These are phyloP conservation scores for Pneumocystis canis DNA, from an alignment of 1,139 yeast species.

Conservation along the genomic window DNA sequence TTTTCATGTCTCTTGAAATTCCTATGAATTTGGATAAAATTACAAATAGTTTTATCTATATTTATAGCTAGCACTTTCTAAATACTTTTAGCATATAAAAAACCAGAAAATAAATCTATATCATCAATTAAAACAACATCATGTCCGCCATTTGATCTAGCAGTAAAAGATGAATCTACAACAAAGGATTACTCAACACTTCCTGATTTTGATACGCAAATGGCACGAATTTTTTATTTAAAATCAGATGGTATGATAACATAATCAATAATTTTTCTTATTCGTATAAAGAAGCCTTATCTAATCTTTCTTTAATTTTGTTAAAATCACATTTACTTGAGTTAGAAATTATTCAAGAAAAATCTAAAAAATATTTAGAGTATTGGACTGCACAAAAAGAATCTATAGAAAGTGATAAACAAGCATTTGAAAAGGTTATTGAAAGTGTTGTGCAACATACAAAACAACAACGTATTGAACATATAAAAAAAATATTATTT, in stretches of 20 bases:
- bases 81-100: neutral
- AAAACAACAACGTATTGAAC: neutral
- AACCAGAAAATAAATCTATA: neutral
- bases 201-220: neutral
- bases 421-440: constrained; percentile 54
- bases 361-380: constrained; percentile 28
- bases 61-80: neutral
- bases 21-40: neutral
- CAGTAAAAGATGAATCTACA: neutral
- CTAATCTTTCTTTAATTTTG: neutral
- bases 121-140: neutral
- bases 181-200: neutral
- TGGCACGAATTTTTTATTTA: neutral
- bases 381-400: constrained; percentile 37
- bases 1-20: neutral
- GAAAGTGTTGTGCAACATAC: constrained; percentile 38
- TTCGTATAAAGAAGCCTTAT: neutral
- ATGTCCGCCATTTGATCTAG: neutral
- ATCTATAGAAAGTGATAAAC: constrained; percentile 39
- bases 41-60: neutral
- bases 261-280: neutral
- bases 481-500: neutral
- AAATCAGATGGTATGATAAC: neutral
- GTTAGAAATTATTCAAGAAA: neutral
- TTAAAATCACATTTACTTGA: neutral